A percentile compares a stretch with the other conserved stretches of the same genome.
Evolutionary conservation across 2,329 filamentous ascomycete species (phyloP).

Genomic region (Stagonosporopsis tanaceti): DNA sequence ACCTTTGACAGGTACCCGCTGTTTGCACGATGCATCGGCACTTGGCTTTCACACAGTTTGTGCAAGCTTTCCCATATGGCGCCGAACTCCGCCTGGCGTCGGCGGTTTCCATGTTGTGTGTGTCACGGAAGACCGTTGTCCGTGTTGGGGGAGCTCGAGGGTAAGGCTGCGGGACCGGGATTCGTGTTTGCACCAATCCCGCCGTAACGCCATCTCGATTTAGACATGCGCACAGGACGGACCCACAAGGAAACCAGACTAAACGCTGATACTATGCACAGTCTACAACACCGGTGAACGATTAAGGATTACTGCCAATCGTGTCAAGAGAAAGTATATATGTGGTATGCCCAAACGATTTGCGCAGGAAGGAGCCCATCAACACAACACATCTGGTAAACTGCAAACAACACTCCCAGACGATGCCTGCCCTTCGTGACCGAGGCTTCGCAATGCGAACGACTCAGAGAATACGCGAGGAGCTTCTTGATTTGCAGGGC

Average conservation of each 20-base stretch:
- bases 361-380: too few relatives aligned
- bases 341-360: too few relatives aligned
- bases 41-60: slow-evolving; percentile 36
- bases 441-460: too few relatives aligned
- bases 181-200: slow-evolving; percentile 14
- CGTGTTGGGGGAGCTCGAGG: background rate
- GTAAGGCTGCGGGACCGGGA: slow-evolving; percentile 9
- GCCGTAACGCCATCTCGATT: background rate
- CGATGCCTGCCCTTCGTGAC: too few relatives aligned
- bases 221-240: background rate
- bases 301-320: too few relatives aligned
- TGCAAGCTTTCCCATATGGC: slow-evolving; percentile 39
- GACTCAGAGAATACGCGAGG: too few relatives aligned
- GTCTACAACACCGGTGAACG: too few relatives aligned
- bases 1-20: slow-evolving; percentile 35
- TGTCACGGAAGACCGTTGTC: slow-evolving; percentile 8
- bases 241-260: background rate
- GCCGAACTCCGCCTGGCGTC: slow-evolving; percentile 25
- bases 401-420: too few relatives aligned
- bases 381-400: too few relatives aligned
- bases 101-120: slow-evolving; percentile 25
- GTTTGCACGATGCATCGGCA: slow-evolving; percentile 32
- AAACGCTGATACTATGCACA: background rate
- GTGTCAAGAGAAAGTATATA: too few relatives aligned
- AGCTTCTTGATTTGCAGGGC: too few relatives aligned